These are phyloP conservation scores for Trichoderma orchidacearum DNA, from an alignment of 495 filamentous ascomycete species.

Conservation along the genomic window DNA sequence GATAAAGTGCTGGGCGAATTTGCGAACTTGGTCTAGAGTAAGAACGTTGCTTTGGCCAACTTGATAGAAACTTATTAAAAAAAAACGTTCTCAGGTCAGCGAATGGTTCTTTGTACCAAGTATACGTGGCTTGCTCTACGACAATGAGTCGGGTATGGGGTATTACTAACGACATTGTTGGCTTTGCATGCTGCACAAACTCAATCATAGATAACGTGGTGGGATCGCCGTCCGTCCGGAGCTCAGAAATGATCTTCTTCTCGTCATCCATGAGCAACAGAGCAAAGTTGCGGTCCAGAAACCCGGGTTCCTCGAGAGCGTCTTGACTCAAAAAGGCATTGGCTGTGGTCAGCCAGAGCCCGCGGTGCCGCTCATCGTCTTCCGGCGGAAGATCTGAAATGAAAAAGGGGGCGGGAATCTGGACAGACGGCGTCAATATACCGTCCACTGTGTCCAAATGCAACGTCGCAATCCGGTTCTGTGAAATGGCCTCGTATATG, in stretches of 20 bases:
- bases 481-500: conserved; percentile 66
- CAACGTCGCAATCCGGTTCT: conserved; percentile 60
- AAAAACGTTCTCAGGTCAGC: too few relatives aligned
- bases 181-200: conserved; percentile 72
- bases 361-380: conserved; percentile 50
- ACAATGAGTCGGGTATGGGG: background rate
- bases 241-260: conserved; percentile 66
- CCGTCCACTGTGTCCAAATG: conserved; percentile 33
- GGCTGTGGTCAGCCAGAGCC: conserved; percentile 75
- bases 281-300: conserved; percentile 72
- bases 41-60: conserved; percentile 62
- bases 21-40: conserved; percentile 62
- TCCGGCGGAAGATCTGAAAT: conserved; percentile 57
- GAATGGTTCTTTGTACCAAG: too few relatives aligned
- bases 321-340: conserved; percentile 62
- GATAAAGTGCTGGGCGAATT: conserved; percentile 80
- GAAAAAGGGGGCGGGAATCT: conserved; percentile 71
- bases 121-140: too few relatives aligned
- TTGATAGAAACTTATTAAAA: conserved; percentile 52
- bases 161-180: conserved; percentile 54
- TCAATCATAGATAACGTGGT: conserved; percentile 60
- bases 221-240: conserved; percentile 62
- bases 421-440: conserved; percentile 55
- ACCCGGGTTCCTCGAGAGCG: conserved; percentile 39
- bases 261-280: conserved; percentile 75